Base-by-base conservation (phyloP, 2,329 filamentous ascomycete species). In the Alternaria solani region DNA sequence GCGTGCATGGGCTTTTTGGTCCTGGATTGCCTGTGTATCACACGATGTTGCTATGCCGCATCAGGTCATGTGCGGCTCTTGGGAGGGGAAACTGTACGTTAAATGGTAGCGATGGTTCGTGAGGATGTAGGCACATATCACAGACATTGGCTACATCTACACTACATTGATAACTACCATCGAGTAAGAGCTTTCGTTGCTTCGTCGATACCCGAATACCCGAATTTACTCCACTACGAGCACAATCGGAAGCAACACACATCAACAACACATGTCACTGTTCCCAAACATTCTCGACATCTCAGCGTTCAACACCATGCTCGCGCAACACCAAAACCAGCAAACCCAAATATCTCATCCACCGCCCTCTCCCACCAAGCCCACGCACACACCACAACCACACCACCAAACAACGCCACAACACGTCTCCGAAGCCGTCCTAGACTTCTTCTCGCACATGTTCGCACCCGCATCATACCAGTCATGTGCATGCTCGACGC, bases 401-500 rank as follows among this genome's bases (percentile, higher is more conserved):
- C 36, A 51, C 32, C 36, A 46, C 28, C 51, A 23, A 30, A 57
- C 63, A 39, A 47, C 62, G 54, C 63, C 51, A 28, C 23, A 66
- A 11, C 59, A 61, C n/a, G 28, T 64, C 54, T 44, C 61, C 11
- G 58, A 60, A 23, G 41, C 66, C 9, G 54, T 71, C 34, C 30
- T 58, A 36, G 59, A 55, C 49, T 53, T 68, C 30, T 26, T 70
- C 26, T 55, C 61, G 14, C 57, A 66, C 44, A 51, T 69, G 30
- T 66, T 71, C 42, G 63, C 66, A 2, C 67, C 67, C 4, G 30
- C 47, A 4, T 60, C 62, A 16, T 61, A 63, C 39, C 55, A 57
- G 11, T 58, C 63, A 36, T 66, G 66, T 20, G 65, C 64, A 46
- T 59, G 53, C 2, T 59, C 62, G 4, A 47, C 38, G 20, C 48